A percentile compares a stretch with the other conserved stretches of the same genome.
phyloP scores from a whole-genome alignment of 2,329 filamentous ascomycete genomes.

The Penicillium sp. region DNA sequence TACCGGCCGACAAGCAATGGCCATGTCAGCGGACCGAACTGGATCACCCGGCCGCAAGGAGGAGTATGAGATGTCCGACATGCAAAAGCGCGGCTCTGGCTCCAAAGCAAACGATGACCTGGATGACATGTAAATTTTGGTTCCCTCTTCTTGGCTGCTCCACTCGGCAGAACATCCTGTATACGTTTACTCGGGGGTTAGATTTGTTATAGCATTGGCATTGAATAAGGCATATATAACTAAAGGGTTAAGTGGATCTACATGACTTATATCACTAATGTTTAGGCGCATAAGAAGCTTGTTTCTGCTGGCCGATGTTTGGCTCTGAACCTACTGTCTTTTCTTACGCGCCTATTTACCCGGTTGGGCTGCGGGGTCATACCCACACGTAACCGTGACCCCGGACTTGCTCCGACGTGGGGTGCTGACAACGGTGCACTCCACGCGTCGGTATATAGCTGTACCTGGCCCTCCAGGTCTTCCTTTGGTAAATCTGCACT shows the following conservation, averaged over 20 bases:
- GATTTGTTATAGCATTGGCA: conserved; percentile 14
- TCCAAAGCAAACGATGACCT: conserved; percentile 27
- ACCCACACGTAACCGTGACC: conserved; percentile 10
- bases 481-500: not conserved
- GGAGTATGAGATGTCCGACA: conserved; percentile 58
- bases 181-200: conserved; percentile 10
- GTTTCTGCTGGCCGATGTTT: not conserved
- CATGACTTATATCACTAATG: not conserved
- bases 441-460: not conserved
- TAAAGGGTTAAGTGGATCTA: not conserved
- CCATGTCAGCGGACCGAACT: conserved; percentile 59
- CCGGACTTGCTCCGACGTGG: conserved; percentile 20
- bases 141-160: conserved; percentile 1
- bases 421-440: not conserved
- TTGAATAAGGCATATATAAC: not conserved
- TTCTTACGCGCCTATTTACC: not conserved
- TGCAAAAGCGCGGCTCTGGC: conserved; percentile 27
- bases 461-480: not conserved
- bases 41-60: conserved; percentile 41
- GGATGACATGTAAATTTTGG: conserved; percentile 36
- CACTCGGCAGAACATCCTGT: conserved; percentile 9
- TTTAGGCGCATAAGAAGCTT: not conserved
- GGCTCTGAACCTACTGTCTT: not conserved
- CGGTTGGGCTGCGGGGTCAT: conserved; percentile 16
- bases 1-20: conserved; percentile 76